These are phyloP conservation scores for Aspergillus sergii DNA, from an alignment of 2,329 filamentous ascomycete species.

Conservation along the genomic window DNA sequence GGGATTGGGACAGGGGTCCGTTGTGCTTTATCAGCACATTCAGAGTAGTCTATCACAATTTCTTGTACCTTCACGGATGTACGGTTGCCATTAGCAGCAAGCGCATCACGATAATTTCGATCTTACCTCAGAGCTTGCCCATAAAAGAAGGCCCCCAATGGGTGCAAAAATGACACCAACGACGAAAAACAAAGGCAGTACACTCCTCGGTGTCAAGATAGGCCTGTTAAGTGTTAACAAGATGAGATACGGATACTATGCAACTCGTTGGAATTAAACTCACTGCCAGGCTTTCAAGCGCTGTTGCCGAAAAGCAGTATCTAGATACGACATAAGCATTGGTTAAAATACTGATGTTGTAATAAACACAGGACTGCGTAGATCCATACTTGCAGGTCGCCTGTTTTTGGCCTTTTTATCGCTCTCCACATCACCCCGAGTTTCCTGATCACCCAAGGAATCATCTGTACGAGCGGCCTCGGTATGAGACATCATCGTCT, in stretches of 20 bases:
- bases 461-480: slow-evolving; percentile 44
- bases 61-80: slow-evolving; percentile 72
- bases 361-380: slow-evolving; percentile 4
- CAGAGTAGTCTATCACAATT: slow-evolving; percentile 85
- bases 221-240: slow-evolving; percentile 60
- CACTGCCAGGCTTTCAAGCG: slow-evolving; percentile 98
- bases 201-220: slow-evolving; percentile 92
- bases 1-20: slow-evolving; percentile 53
- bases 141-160: slow-evolving; percentile 83
- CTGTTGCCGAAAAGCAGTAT: slow-evolving; percentile 96
- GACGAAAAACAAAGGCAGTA: slow-evolving; percentile 85
- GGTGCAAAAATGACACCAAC: slow-evolving; percentile 92
- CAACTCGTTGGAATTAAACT: slow-evolving; percentile 43
- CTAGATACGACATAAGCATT: slow-evolving; percentile 49
- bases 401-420: slow-evolving; percentile 87
- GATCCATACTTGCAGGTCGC: slow-evolving; percentile 77
- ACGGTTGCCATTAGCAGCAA: slow-evolving; percentile 11
- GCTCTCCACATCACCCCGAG: slow-evolving; percentile 38
- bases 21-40: slow-evolving; percentile 63
- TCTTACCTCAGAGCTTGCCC: slow-evolving; percentile 76
- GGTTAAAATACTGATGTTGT: slow-evolving; percentile 10
- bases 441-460: slow-evolving; percentile 49
- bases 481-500: slow-evolving; percentile 47
- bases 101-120: not conserved
- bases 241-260: not conserved